Conservation (phyloP, 345 rosid genomes). For the Linum usitatissimum region DNA sequence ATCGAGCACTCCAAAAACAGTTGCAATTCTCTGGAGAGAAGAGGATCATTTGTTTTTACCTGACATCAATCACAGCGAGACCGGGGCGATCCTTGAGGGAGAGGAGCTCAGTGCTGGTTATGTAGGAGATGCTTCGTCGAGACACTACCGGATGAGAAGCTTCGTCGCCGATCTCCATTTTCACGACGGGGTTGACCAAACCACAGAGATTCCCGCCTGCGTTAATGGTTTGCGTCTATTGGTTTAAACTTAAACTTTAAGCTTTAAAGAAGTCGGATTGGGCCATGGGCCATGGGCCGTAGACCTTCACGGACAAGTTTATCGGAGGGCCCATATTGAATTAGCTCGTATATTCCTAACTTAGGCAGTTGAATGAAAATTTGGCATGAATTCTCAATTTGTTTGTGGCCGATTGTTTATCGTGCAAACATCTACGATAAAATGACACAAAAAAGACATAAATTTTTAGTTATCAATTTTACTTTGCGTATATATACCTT, state of each 20-base stretch:
- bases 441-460: too few relatives aligned
- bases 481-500: too few relatives aligned
- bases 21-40: background rate
- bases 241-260: too few relatives aligned
- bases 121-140: slow-evolving; percentile 60
- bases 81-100: slow-evolving; percentile 50
- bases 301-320: too few relatives aligned
- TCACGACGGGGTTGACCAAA: background rate
- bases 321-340: too few relatives aligned
- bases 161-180: background rate
- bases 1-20: background rate
- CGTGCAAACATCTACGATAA: too few relatives aligned
- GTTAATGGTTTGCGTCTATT: background rate
- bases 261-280: too few relatives aligned
- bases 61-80: slow-evolving; percentile 74
- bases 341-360: background rate
- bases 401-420: too few relatives aligned
- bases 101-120: slow-evolving; percentile 69
- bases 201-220: background rate
- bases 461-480: too few relatives aligned
- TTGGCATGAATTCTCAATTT: too few relatives aligned
- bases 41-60: slow-evolving; percentile 26
- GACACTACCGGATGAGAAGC: slow-evolving; percentile 33
- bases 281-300: too few relatives aligned
- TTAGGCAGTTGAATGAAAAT: background rate